Conservation (phyloP, 768 basidiomycete genomes). For the Xerocomus potaroensis region DNA sequence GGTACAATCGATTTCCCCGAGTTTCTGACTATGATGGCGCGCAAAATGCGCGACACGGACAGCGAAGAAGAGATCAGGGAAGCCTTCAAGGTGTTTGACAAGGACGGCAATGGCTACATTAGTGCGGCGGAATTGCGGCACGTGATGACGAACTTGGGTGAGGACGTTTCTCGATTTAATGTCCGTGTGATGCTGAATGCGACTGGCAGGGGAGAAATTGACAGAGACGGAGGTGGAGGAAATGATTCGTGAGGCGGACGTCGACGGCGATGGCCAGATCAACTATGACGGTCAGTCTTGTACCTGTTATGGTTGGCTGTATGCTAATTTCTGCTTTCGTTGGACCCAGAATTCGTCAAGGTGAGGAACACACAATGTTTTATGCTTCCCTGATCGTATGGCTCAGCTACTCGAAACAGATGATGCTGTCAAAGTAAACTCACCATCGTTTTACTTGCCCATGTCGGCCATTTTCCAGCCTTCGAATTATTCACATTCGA, state of each 20-base stretch:
- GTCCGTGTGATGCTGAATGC: conserved; percentile 3
- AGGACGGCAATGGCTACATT: conserved; percentile 92
- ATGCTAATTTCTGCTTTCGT: conserved; percentile 1
- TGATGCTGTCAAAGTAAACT: conserved; percentile 69
- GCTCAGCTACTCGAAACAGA: conserved; percentile 36
- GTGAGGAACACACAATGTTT: conserved; percentile 30
- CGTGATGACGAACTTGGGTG: conserved; percentile 89
- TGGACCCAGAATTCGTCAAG: conserved; percentile 67
- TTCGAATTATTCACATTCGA: conserved; percentile 4
- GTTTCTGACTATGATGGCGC: conserved; percentile 80
- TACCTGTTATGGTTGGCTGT: background rate
- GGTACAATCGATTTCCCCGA: conserved; percentile 84
- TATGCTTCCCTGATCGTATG: conserved; percentile 1
- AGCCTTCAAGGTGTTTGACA: conserved; percentile 97
- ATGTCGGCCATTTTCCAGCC: conserved; percentile 11
- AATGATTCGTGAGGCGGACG: conserved; percentile 96
- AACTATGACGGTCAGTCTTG: conserved; percentile 72
- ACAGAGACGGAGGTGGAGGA: conserved; percentile 86
- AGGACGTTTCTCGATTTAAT: conserved; percentile 16
- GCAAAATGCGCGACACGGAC: conserved; percentile 90
- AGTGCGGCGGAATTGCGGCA: conserved; percentile 80
- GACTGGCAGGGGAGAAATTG: conserved; percentile 69
- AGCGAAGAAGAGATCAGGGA: conserved; percentile 93
- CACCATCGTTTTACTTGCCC: conserved; percentile 9
- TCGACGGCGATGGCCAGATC: conserved; percentile 93